These are phyloP conservation scores for Tripterygium wilfordii DNA, from an alignment of 177 flowering plant genomes.

Conservation along the genomic window DNA sequence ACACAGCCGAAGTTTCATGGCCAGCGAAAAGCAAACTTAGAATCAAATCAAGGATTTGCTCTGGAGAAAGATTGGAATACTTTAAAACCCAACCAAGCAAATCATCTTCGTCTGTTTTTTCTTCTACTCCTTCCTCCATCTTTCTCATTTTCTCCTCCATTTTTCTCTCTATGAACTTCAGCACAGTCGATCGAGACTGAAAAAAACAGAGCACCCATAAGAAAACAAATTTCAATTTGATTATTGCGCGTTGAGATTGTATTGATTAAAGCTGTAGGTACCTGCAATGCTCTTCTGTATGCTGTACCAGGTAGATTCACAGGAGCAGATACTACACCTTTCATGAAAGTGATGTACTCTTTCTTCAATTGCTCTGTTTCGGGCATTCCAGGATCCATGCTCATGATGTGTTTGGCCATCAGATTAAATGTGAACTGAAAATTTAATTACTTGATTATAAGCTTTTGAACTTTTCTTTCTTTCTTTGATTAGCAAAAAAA, in stretches of 20 bases:
- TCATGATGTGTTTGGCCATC: constrained; percentile 61
- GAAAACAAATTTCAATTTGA: background rate
- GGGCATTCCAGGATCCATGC: constrained; percentile 52
- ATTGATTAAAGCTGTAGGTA: constrained; percentile 3
- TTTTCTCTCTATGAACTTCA: constrained; percentile 60
- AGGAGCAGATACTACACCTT: constrained; percentile 61
- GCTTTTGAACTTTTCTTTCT: constrained; percentile 14
- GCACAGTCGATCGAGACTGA: constrained; percentile 78
- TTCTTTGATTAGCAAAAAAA: constrained; percentile 58
- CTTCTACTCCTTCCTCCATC: constrained; percentile 14
- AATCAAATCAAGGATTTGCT: constrained; percentile 81
- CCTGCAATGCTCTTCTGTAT: constrained; percentile 69
- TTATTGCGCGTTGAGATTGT: background rate
- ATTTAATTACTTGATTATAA: background rate
- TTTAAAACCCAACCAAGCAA: constrained; percentile 84
- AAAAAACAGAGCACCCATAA: constrained; percentile 1
- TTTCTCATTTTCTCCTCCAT: constrained; percentile 59
- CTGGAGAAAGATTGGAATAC: constrained; percentile 74
- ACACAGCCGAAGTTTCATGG: constrained; percentile 88
- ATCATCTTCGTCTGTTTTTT: constrained; percentile 56
- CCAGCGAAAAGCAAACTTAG: constrained; percentile 90
- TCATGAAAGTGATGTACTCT: constrained; percentile 64
- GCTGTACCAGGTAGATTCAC: constrained; percentile 64
- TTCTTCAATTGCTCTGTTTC: constrained; percentile 34
- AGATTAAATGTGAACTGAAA: constrained; percentile 69